Base-by-base conservation (phyloP, 139 green algal genomes). In the Picochlorum costavermella region DNA sequence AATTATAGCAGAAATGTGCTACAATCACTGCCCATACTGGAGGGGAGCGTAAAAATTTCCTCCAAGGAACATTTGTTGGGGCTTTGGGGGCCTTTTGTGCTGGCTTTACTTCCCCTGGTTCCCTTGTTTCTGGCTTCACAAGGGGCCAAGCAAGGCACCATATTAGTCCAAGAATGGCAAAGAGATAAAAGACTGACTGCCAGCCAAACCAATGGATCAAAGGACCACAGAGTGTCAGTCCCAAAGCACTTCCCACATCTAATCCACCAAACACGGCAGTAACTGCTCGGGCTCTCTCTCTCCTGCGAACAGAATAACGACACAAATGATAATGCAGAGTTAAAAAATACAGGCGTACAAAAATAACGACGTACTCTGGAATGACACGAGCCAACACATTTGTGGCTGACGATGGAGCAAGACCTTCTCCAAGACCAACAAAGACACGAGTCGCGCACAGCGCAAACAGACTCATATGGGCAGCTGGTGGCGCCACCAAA, bases 1-100 rank as follows among this genome's bases (percentile, higher is more conserved):
- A 99, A 77, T 99, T 97, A 82, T 90, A 94, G 81, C 89, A 96
- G 63, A 98, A 99, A 82, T 99, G 94, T 2, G 88, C 90, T 11
- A 86, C 85, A 31, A 90, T 95, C 50, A 99, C 78, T 1, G 94
- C 92, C 84, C 88, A 92, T 11, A 99, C 86, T 1, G 90, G 73
- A 0, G 70, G 20, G 2, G 65, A 85, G 5, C 30, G 69, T 60
- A 96, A 74, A 68, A 98, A 96, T n/a, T 71, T 70, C 6, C 78
- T 73, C 85, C 88, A 98, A 0, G 92, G 92, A 30, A 98, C 84
- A n/a, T 64, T 28, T 58, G 56, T 57, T 36, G 58, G 58, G 13
- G 48, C 14, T 37, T 57, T 56, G 31, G n/a, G n/a, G 13, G 26
- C 36, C 10, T n/a, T 23, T 30, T 44, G 11, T 25, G 60, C 60